Percentiles rank a stretch among this genome's conserved stretches.
Evolutionary conservation across 2,329 filamentous ascomycete species (phyloP).

Genomic region (Knoxdaviesia capensis): DNA sequence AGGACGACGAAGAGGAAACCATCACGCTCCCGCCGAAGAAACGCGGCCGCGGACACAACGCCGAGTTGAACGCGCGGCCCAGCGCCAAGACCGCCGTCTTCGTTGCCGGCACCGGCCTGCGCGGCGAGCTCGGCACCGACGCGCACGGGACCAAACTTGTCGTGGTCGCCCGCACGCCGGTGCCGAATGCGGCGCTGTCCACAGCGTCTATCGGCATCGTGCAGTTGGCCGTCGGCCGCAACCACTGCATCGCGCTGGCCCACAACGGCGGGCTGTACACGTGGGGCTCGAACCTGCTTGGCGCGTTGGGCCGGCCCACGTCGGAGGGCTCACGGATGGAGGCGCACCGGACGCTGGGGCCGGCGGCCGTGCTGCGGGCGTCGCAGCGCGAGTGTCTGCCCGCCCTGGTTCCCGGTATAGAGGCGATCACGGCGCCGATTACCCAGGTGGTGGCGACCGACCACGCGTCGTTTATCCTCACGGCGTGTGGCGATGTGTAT

Average conservation of each 20-base stretch:
- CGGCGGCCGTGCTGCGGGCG: neutral
- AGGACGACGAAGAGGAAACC: no score
- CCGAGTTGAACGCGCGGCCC: constrained; percentile 10
- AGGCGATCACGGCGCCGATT: constrained; percentile 18
- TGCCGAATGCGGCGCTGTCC: constrained; percentile 32
- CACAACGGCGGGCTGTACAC: constrained; percentile 41
- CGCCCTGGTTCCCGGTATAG: constrained; percentile 17
- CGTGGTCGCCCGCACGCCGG: constrained; percentile 9
- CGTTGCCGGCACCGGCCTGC: constrained; percentile 39
- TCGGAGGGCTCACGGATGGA: neutral
- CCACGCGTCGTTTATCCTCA: constrained; percentile 40
- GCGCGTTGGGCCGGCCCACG: constrained; percentile 38
- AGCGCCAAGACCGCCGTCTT: constrained; percentile 35
- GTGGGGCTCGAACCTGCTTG: constrained; percentile 49
- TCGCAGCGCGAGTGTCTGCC: constrained; percentile 10
- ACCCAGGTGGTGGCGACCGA: constrained; percentile 41
- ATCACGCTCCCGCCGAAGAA: no score
- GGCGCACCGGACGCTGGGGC: no score
- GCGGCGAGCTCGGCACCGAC: constrained; percentile 45
- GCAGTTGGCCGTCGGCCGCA: constrained; percentile 39
- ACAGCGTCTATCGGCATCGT: constrained; percentile 34
- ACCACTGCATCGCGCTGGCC: constrained; percentile 42
- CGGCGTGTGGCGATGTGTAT: constrained; percentile 38
- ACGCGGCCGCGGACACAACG: no score
- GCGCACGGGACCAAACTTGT: constrained; percentile 20